phyloP scores from a whole-genome alignment of 2,329 filamentous ascomycete species.

The Phaeosphaeriaceae sp. region DNA sequence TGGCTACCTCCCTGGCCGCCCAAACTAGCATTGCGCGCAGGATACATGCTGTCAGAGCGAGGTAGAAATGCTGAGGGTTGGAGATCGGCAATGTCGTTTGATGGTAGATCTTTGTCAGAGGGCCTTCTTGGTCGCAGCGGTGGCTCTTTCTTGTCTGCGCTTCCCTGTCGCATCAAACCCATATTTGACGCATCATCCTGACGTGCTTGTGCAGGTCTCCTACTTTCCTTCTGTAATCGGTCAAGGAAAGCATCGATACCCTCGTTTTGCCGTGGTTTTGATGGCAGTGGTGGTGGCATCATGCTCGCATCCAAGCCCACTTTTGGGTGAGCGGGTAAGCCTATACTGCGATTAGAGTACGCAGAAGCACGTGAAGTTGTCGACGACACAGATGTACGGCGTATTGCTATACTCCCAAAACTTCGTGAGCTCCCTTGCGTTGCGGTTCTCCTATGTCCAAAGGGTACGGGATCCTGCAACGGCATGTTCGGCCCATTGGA shows the following conservation, averaged over 20 bases:
- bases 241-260: slow-evolving; percentile 49
- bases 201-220: slow-evolving; percentile 17
- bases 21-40: slow-evolving; percentile 31
- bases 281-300: slow-evolving; percentile 27
- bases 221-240: slow-evolving; percentile 44
- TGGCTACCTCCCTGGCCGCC: slow-evolving; percentile 22
- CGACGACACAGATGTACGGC: slow-evolving; percentile 37
- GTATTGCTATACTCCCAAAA: slow-evolving; percentile 33
- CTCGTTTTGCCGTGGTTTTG: slow-evolving; percentile 32
- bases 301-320: slow-evolving; percentile 14
- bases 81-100: slow-evolving; percentile 27
- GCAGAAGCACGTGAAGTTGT: slow-evolving; percentile 39
- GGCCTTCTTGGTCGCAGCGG: slow-evolving; percentile 31
- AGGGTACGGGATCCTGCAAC: slow-evolving; percentile 29
- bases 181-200: slow-evolving; percentile 26
- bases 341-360: slow-evolving; percentile 35
- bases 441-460: slow-evolving; percentile 43
- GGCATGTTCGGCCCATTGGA: slow-evolving; percentile 42
- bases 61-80: slow-evolving; percentile 24
- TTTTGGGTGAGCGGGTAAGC: slow-evolving; percentile 34
- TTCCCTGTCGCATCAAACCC: slow-evolving; percentile 31
- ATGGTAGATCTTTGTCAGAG: slow-evolving; percentile 35
- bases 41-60: slow-evolving; percentile 27
- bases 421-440: slow-evolving; percentile 44
- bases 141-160: slow-evolving; percentile 22